phyloP scores from a whole-genome alignment of 2,329 filamentous ascomycete species.

The Sarocladium brachiariae region DNA sequence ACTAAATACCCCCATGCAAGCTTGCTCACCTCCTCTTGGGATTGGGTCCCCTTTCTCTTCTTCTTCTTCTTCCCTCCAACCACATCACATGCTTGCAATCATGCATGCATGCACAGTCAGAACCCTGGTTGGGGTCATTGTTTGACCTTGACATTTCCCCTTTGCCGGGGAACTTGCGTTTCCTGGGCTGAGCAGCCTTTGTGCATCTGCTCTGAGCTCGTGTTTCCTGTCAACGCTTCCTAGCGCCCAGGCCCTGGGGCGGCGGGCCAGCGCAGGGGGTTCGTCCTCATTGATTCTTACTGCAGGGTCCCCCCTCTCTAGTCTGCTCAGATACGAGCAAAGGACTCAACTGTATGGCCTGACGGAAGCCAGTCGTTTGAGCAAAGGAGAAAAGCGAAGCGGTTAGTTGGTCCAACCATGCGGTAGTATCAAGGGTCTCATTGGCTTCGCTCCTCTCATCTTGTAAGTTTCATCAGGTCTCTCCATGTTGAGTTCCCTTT shows the following conservation, averaged over 20 bases:
- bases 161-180: background rate
- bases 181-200: too few relatives aligned
- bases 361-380: too few relatives aligned
- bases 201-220: background rate
- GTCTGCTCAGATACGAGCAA: conserved; percentile 1
- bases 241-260: too few relatives aligned
- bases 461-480: too few relatives aligned
- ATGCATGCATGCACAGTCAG: background rate
- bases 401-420: background rate
- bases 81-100: background rate
- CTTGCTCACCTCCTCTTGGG: too few relatives aligned
- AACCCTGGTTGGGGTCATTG: background rate
- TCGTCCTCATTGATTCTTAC: background rate
- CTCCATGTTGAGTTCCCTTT: too few relatives aligned
- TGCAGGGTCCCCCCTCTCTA: background rate
- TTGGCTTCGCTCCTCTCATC: too few relatives aligned
- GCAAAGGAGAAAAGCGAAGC: background rate
- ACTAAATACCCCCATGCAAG: too few relatives aligned
- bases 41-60: background rate
- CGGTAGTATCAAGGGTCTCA: conserved; percentile 1
- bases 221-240: background rate
- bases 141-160: too few relatives aligned
- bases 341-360: too few relatives aligned
- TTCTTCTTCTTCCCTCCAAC: background rate
- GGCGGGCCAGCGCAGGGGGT: too few relatives aligned